Conservation (phyloP, 108 stramenopile species). For the Nitzschia sp. region DNA sequence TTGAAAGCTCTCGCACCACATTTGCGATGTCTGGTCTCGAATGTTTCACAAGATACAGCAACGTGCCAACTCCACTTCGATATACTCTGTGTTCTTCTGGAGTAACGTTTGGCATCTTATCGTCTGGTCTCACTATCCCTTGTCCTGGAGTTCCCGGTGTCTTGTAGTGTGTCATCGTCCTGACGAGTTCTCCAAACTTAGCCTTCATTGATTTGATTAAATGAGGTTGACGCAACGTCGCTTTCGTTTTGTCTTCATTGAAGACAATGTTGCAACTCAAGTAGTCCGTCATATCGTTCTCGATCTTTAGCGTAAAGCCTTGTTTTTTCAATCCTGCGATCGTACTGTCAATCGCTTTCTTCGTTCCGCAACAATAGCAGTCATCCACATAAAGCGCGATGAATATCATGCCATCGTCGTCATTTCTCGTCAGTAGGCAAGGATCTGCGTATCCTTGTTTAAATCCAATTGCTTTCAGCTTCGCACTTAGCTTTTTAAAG, state of each 20-base stretch:
- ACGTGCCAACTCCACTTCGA: constrained; percentile 17
- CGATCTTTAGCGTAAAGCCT: background rate
- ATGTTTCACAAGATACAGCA: constrained; percentile 23
- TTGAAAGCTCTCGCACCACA: constrained; percentile 5
- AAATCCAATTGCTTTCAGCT: no score
- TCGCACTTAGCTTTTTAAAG: no score
- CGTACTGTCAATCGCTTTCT: background rate
- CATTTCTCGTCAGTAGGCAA: background rate
- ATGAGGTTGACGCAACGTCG: background rate
- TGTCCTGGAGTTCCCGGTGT: constrained; percentile 1
- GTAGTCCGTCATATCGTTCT: background rate
- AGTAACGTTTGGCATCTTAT: background rate
- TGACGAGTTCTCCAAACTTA: background rate
- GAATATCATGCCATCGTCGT: background rate
- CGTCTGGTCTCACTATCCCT: background rate
- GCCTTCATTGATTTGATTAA: background rate
- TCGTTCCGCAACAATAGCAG: background rate
- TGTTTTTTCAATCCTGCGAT: background rate
- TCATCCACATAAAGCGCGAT: background rate
- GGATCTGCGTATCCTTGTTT: no score
- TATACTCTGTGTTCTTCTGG: background rate
- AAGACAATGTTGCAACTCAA: background rate
- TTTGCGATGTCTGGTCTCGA: constrained; percentile 6
- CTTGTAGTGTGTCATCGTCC: background rate
- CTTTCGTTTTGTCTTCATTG: background rate